Conservation (phyloP, 257 asterid genomes). For the Nicotiana sylvestris region DNA sequence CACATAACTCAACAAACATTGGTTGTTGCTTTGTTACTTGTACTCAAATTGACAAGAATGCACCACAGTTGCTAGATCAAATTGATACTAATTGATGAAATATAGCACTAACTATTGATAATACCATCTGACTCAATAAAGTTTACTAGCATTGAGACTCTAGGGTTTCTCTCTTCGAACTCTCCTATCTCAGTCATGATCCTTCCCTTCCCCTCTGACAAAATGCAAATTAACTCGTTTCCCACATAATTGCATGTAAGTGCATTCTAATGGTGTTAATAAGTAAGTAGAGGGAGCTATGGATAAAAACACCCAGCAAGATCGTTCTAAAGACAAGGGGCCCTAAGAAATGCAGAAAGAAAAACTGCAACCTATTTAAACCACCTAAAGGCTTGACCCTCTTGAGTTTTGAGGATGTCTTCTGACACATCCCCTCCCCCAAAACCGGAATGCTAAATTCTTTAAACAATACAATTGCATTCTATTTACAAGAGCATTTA, state of each 20-base stretch:
- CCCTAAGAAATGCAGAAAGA: background rate
- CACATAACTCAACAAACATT: background rate
- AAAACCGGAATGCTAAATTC: background rate
- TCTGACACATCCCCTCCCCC: background rate
- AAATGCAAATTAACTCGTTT: background rate
- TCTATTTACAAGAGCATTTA: too few relatives aligned
- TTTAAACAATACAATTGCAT: background rate
- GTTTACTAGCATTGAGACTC: background rate
- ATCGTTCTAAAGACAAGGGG: background rate
- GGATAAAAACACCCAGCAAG: background rate
- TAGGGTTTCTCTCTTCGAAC: background rate
- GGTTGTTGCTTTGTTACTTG: background rate
- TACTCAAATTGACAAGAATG: background rate
- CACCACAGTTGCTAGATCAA: background rate
- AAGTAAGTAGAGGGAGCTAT: background rate
- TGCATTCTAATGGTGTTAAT: background rate
- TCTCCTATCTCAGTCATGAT: background rate
- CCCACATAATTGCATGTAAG: background rate
- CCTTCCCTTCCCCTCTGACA: background rate
- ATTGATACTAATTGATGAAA: background rate
- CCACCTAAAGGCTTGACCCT: background rate
- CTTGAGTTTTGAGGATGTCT: conserved; percentile 1
- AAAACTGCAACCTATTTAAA: background rate
- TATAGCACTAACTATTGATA: background rate
- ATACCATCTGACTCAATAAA: background rate